A percentile compares a stretch with the other conserved stretches of the same genome.
phyloP scores from a whole-genome alignment of 176 grass and related monocot species.

The Dactylis glomerata region DNA sequence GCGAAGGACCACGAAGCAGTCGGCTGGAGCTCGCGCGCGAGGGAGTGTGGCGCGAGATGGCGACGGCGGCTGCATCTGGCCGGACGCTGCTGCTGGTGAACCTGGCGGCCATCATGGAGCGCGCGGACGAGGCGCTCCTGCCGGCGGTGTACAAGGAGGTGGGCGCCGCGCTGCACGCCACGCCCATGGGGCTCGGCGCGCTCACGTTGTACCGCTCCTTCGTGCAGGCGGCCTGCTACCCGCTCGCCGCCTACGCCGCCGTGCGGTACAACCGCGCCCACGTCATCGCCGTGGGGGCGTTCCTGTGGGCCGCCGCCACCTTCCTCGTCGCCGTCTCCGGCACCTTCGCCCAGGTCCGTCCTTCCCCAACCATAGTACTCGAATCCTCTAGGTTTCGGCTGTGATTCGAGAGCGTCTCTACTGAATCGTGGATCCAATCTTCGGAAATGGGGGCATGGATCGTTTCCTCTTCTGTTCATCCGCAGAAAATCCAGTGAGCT shows the following conservation, averaged over 20 bases:
- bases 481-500: neutral
- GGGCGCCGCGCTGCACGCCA: constrained; percentile 70
- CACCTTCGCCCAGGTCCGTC: constrained; percentile 68
- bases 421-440: neutral
- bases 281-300: constrained; percentile 67
- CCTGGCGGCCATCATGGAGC: constrained; percentile 87
- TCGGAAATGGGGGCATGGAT: neutral
- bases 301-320: constrained; percentile 91
- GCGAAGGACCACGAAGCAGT: neutral
- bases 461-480: neutral
- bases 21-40: neutral
- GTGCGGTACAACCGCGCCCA: constrained; percentile 71
- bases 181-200: constrained; percentile 61
- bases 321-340: constrained; percentile 76
- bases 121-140: constrained; percentile 85
- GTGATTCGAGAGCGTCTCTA: neutral
- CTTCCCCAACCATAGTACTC: neutral
- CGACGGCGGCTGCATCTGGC: neutral
- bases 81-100: constrained; percentile 70
- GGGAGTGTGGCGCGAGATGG: neutral
- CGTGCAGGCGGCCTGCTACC: constrained; percentile 81
- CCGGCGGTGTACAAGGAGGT: constrained; percentile 86
- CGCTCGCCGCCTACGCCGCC: constrained; percentile 75
- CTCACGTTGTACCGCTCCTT: constrained; percentile 81
- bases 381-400: neutral